Conservation (phyloP, 1,284 basidiomycete genomes). For the Trichosporon coremiiforme region DNA sequence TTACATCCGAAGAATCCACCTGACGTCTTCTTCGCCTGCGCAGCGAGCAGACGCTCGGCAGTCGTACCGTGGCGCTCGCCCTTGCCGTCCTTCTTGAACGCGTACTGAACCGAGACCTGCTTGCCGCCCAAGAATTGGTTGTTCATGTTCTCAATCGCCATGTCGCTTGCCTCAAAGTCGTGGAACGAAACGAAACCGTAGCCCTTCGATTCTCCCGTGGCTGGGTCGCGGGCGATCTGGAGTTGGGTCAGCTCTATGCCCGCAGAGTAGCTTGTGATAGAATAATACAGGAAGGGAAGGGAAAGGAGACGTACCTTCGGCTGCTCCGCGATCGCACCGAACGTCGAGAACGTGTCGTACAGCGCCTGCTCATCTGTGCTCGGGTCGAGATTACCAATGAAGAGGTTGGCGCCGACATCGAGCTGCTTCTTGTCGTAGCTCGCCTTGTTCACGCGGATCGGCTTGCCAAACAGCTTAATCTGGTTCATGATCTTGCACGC, state of each 20-base stretch:
- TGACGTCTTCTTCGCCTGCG: slow-evolving; percentile 71
- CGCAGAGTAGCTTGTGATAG: neutral
- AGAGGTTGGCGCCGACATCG: slow-evolving; percentile 96
- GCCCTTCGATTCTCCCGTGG: slow-evolving; percentile 83
- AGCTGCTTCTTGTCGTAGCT: slow-evolving; percentile 97
- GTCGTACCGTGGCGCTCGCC: slow-evolving; percentile 95
- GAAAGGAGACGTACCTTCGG: slow-evolving; percentile 69
- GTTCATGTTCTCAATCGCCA: slow-evolving; percentile 95
- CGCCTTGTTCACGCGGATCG: slow-evolving; percentile 96
- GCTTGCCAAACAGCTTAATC: slow-evolving; percentile 98
- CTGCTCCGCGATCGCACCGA: slow-evolving; percentile 89
- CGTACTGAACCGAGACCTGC: slow-evolving; percentile 92
- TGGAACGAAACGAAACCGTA: slow-evolving; percentile 97
- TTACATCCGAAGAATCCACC: slow-evolving; percentile 54
- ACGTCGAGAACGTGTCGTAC: slow-evolving; percentile 93
- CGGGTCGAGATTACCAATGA: slow-evolving; percentile 92
- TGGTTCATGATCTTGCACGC: slow-evolving; percentile 99
- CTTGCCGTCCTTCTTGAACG: slow-evolving; percentile 98
- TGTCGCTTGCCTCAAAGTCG: slow-evolving; percentile 95
- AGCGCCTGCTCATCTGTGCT: slow-evolving; percentile 89
- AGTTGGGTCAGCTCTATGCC: neutral
- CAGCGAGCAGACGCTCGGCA: slow-evolving; percentile 90
- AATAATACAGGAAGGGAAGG: neutral
- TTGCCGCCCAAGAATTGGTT: slow-evolving; percentile 98
- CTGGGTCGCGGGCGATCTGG: slow-evolving; percentile 86